Evolutionary conservation across 768 basidiomycete species (phyloP).

Genomic region (Pleurotus salmoneostramineus): DNA sequence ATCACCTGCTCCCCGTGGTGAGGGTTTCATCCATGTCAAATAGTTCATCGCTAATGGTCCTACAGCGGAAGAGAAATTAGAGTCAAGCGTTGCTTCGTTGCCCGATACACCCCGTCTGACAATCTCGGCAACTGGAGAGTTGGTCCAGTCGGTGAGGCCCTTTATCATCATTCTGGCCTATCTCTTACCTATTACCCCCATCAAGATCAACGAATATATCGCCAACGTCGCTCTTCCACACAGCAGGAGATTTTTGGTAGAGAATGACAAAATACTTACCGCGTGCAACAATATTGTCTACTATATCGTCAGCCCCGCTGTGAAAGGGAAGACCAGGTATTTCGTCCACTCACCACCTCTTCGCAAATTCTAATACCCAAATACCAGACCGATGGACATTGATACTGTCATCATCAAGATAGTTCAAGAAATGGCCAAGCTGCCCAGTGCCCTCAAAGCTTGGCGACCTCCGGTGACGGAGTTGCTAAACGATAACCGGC

Average conservation of each 20-base stretch:
- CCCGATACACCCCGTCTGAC: conserved; percentile 20
- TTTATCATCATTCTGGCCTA: background rate
- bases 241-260: conserved; percentile 74
- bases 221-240: conserved; percentile 67
- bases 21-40: conserved; percentile 5
- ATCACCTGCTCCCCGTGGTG: conserved; percentile 64
- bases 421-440: conserved; percentile 72
- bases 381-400: conserved; percentile 72
- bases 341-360: background rate
- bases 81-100: conserved; percentile 37
- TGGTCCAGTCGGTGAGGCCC: conserved; percentile 41
- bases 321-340: conserved; percentile 76
- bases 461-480: conserved; percentile 84
- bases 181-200: background rate
- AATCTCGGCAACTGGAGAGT: conserved; percentile 34
- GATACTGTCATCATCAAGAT: conserved; percentile 65
- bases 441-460: conserved; percentile 74
- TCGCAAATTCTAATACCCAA: conserved; percentile 14
- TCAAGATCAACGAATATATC: conserved; percentile 69
- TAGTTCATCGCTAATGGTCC: conserved; percentile 22
- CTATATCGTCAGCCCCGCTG: conserved; percentile 75
- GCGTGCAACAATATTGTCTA: conserved; percentile 82
- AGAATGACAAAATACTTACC: conserved; percentile 78
- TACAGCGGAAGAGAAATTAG: conserved; percentile 61
- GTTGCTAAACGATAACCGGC: conserved; percentile 76